phyloP scores from a whole-genome alignment of 371 early-diverging fungal genomes.

The Rhizopus microsporus region DNA sequence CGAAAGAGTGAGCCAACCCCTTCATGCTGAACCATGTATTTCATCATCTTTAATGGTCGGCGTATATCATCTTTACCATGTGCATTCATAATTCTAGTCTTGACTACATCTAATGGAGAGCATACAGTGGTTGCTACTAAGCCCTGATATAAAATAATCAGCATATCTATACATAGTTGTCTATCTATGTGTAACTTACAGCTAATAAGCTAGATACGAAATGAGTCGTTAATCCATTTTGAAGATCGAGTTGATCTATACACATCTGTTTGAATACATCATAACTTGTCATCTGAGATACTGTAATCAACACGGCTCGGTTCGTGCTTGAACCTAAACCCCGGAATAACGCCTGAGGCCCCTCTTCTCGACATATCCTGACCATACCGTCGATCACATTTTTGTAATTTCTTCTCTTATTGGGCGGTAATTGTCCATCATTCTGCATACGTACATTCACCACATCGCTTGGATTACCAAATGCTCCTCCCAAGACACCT shows the following conservation, averaged over 20 bases:
- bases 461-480: conserved; percentile 77
- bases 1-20: conserved; percentile 67
- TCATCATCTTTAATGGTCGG: conserved; percentile 49
- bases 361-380: conserved; percentile 65
- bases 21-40: conserved; percentile 59
- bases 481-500: conserved; percentile 69
- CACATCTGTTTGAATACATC: conserved; percentile 62
- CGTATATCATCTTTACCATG: conserved; percentile 24
- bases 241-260: conserved; percentile 44
- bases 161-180: neutral
- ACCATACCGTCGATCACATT: conserved; percentile 69
- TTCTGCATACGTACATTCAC: conserved; percentile 77
- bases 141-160: conserved; percentile 32
- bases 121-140: conserved; percentile 72
- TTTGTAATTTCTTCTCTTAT: conserved; percentile 62
- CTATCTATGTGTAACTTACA: conserved; percentile 26
- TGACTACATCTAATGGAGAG: conserved; percentile 71
- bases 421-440: conserved; percentile 66
- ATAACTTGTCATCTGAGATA: conserved; percentile 67
- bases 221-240: conserved; percentile 63
- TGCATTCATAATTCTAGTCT: conserved; percentile 70
- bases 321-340: conserved; percentile 67
- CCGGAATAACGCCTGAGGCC: conserved; percentile 52
- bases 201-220: conserved; percentile 67
- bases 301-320: conserved; percentile 70